phyloP scores from a whole-genome alignment of 2,329 filamentous ascomycete species.

The Hypoxylon sp. region DNA sequence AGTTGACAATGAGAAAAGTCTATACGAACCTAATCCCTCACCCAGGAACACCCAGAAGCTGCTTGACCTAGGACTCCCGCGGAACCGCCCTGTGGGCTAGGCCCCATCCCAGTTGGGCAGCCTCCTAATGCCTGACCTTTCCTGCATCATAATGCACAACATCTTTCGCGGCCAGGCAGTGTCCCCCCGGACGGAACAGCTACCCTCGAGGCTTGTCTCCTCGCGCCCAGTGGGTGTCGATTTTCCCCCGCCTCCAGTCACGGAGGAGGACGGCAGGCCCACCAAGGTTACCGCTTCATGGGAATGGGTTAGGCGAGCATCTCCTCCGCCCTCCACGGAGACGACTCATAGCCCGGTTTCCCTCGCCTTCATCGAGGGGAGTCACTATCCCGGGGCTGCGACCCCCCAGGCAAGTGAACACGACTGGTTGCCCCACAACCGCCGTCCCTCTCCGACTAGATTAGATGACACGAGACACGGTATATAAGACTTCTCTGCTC shows the following conservation, averaged over 20 bases:
- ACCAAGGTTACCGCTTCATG: constrained; percentile 25
- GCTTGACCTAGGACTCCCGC: constrained; percentile 30
- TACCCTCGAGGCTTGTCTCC: constrained; percentile 24
- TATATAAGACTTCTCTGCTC: constrained; percentile 36
- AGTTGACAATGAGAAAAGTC: neutral
- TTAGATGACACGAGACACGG: constrained; percentile 35
- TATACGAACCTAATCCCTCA: constrained; percentile 10
- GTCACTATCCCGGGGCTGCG: constrained; percentile 11
- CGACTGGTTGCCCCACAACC: constrained; percentile 11
- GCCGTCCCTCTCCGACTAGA: constrained; percentile 37
- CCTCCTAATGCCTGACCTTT: constrained; percentile 38
- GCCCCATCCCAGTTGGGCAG: constrained; percentile 19
- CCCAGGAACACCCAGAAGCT: constrained; percentile 30
- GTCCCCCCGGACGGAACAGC: constrained; percentile 2
- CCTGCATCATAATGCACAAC: constrained; percentile 22
- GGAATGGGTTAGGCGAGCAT: constrained; percentile 17
- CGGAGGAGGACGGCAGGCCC: constrained; percentile 7
- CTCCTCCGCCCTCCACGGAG: constrained; percentile 13
- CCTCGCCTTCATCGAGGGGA: constrained; percentile 32
- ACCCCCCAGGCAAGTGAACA: constrained; percentile 21
- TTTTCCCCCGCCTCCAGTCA: constrained; percentile 1
- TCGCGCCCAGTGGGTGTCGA: constrained; percentile 22
- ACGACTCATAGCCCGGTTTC: constrained; percentile 1
- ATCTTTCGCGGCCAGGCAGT: constrained; percentile 26
- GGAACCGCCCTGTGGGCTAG: neutral